phyloP scores from a whole-genome alignment of 2,329 filamentous ascomycete species.

The Emergomyces pasteurianus region DNA sequence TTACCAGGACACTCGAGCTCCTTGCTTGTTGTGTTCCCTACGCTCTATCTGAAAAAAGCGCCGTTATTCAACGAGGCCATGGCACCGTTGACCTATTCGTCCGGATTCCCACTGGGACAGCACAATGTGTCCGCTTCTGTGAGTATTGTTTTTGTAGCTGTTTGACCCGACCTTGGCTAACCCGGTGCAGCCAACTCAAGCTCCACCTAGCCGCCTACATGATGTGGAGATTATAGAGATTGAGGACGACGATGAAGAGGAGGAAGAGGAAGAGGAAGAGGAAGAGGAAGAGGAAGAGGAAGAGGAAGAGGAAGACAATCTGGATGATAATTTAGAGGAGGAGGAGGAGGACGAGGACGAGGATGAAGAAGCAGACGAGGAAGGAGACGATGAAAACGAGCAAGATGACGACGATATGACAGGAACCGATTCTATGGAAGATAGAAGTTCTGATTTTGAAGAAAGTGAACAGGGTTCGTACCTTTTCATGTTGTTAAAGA shows the following conservation, averaged over 20 bases:
- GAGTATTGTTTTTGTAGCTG: slow-evolving; percentile 9
- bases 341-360: slow-evolving; percentile 1
- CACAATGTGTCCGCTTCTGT: slow-evolving; percentile 15
- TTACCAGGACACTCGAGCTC: neutral
- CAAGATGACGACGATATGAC: slow-evolving; percentile 18
- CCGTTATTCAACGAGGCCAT: slow-evolving; percentile 14
- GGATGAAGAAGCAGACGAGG: neutral
- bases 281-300: slow-evolving; percentile 14
- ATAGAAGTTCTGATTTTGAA: slow-evolving; percentile 2
- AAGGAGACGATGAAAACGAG: slow-evolving; percentile 17
- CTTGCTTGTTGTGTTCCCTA: neutral
- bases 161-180: slow-evolving; percentile 9
- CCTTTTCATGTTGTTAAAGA: neutral
- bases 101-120: slow-evolving; percentile 14
- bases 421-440: slow-evolving; percentile 15
- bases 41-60: neutral
- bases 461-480: slow-evolving; percentile 9
- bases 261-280: slow-evolving; percentile 15
- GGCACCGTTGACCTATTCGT: slow-evolving; percentile 29
- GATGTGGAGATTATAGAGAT: slow-evolving; percentile 29
- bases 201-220: slow-evolving; percentile 12
- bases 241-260: slow-evolving; percentile 23
- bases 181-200: slow-evolving; percentile 1
- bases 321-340: slow-evolving; percentile 16
- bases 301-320: slow-evolving; percentile 17